Evolutionary conservation across 2,329 filamentous ascomycete genomes (phyloP), one percentile per base, ranked within the genome.

Genomic region (Aspergillus jensenii): DNA sequence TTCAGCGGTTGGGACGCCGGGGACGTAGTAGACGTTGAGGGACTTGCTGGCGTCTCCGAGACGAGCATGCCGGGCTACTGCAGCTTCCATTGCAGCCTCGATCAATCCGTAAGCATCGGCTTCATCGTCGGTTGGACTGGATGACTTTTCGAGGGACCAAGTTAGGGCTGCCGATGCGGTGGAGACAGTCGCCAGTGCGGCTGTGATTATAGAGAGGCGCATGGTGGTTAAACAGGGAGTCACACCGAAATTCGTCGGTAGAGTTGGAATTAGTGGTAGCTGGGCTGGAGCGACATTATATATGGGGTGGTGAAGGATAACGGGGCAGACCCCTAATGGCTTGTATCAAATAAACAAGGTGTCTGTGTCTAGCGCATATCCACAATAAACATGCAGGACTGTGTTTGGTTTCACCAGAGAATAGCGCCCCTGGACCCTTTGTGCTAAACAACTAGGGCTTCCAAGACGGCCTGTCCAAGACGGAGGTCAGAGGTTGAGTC

Each of bases 1-100:
- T 33, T 58, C 56, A 4, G 56, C 56, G 27, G 56, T 58, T 6
- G 56, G 56, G 7, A 58, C 56, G 45, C 50, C 56, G 11, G 56
- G 56, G 17, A 23, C 23, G 50, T 58, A 58, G 21, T 17, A 54
- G 45, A 58, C 50, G 39, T 45, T 33, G 27, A 58, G 15, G 6
- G 23, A 17, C 33, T 58, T 58, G 35, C 27, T 54, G 14, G 50
- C 56, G 11, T 17, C 19, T 11, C 56, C 56, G 45, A 58, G 50
- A 15, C 56, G 50, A 15, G 56, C 23, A 17, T 58, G 50, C 2
- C 56, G 56, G 27, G 56, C 49, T 19, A 58, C 56, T 14, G 56
- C 50, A 12, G 51, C 50, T 31, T 44, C 12, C 56, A 58, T 58
- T 9, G 56, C 56, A 9, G 50, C 44, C n/a, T 33, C 37, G 31